Evolutionary conservation across 805 yeast species (phyloP).

Genomic region (Wickerhamiella occidentalis): DNA sequence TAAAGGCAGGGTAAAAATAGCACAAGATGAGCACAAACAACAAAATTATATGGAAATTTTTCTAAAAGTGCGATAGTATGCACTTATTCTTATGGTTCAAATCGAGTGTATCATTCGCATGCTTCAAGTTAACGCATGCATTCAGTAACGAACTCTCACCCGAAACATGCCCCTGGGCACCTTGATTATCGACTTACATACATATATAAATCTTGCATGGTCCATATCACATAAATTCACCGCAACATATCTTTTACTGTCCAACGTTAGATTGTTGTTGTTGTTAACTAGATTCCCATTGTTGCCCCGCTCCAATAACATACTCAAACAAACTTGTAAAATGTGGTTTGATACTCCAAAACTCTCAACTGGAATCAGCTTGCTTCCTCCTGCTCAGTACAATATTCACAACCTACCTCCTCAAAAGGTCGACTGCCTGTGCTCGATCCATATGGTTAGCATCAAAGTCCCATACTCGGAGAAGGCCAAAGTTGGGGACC

Average conservation of each 20-base stretch:
- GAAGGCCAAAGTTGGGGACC: neutral
- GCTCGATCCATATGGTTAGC: constrained; percentile 2
- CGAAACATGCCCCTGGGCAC: constrained; percentile 11
- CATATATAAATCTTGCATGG: constrained; percentile 9
- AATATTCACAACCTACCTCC: neutral
- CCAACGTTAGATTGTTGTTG: neutral
- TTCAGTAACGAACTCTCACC: constrained; percentile 4
- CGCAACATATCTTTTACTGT: constrained; percentile 6
- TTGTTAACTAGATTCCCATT: neutral
- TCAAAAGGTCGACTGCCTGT: neutral
- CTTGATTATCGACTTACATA: constrained; percentile 9
- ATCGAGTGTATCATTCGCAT: neutral
- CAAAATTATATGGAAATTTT: neutral
- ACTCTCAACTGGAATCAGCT: neutral
- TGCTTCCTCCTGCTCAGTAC: neutral
- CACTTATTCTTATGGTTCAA: neutral
- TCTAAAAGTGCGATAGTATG: neutral
- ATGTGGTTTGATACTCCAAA: constrained; percentile 11
- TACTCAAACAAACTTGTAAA: neutral
- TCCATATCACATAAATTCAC: constrained; percentile 6
- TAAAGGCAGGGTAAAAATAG: neutral
- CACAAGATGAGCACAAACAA: neutral
- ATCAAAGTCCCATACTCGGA: neutral
- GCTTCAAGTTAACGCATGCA: constrained; percentile 3
- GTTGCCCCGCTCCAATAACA: neutral